Percentiles rank a stretch among this genome's conserved stretches.
Conservation (phyloP, 305 asterid species). For the Euphrasia arctica region DNA sequence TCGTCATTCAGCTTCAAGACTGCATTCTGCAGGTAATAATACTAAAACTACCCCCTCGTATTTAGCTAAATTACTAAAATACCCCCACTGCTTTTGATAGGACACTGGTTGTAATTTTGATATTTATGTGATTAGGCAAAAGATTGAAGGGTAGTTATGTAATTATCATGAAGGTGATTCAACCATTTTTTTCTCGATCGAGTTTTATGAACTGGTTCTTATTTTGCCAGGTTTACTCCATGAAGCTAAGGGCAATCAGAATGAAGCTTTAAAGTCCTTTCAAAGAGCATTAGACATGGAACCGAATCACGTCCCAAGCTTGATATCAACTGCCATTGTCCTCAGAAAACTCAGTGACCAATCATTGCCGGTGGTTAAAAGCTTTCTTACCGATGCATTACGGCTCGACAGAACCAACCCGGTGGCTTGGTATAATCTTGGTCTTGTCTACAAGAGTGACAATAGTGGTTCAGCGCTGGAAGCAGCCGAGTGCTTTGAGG, state of each 20-base stretch:
- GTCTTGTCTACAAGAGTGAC: constrained; percentile 63
- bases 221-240: constrained; percentile 53
- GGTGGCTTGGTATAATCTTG: constrained; percentile 87
- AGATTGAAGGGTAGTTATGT: not conserved
- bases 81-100: too few species aligned
- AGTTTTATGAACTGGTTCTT: not conserved
- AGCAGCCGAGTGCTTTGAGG: constrained; percentile 89
- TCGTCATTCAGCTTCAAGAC: constrained; percentile 88
- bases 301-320: constrained; percentile 75
- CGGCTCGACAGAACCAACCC: constrained; percentile 77
- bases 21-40: constrained; percentile 64
- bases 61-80: too few species aligned
- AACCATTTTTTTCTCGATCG: not conserved
- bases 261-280: constrained; percentile 66
- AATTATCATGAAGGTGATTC: not conserved
- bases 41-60: not conserved
- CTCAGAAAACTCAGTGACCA: constrained; percentile 45
- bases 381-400: constrained; percentile 82
- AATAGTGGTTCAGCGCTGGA: constrained; percentile 37
- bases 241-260: constrained; percentile 56
- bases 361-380: constrained; percentile 63
- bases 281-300: constrained; percentile 76
- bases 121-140: not conserved
- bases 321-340: constrained; percentile 68
- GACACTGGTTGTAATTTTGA: not conserved